Conservation (phyloP, 306 rosid species). For the Arachis stenosperma region DNA sequence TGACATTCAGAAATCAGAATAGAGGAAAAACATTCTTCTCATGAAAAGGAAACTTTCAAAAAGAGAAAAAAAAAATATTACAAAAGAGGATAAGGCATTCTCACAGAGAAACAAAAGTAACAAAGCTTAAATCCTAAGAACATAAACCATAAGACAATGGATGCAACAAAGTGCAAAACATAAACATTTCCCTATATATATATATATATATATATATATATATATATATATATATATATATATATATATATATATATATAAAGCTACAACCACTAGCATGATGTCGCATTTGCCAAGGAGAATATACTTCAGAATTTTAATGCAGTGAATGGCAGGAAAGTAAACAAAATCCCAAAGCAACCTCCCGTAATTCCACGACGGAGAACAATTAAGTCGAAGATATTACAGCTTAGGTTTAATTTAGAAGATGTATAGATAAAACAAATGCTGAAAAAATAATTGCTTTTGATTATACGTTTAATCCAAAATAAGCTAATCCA, state of each 20-base stretch:
- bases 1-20: background rate
- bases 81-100: too few species aligned
- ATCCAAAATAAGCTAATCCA: background rate
- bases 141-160: too few species aligned
- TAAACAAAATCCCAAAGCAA: conserved; percentile 4
- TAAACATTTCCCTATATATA: background rate
- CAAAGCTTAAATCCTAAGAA: too few species aligned
- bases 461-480: background rate
- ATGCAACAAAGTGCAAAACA: too few species aligned
- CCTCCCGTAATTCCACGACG: background rate
- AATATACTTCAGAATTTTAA: background rate
- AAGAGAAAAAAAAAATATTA: too few species aligned
- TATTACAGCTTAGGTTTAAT: background rate
- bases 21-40: background rate
- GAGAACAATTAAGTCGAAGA: background rate
- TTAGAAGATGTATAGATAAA: background rate
- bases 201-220: background rate
- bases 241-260: background rate
- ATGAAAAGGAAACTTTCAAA: too few species aligned
- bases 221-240: conserved; percentile 1
- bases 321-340: background rate
- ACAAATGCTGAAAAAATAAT: background rate
- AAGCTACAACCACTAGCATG: background rate
- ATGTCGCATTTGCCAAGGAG: background rate
- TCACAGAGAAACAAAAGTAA: too few species aligned